Conservation (phyloP, 495 filamentous ascomycete species). For the Aspergillus incahuasiensis region DNA sequence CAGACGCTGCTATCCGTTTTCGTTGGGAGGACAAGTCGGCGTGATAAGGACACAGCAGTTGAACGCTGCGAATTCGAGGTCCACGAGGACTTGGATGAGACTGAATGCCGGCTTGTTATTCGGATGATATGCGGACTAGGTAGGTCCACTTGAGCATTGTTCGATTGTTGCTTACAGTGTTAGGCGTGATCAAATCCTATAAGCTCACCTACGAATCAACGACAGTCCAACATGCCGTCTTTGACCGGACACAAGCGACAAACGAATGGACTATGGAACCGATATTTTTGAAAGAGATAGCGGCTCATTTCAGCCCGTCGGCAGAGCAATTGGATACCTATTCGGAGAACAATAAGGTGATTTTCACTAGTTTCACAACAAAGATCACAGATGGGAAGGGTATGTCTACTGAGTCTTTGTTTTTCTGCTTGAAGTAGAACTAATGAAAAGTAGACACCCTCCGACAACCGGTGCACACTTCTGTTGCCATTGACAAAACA, state of each 20-base stretch:
- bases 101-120: slow-evolving; percentile 75
- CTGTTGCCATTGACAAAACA: slow-evolving; percentile 75
- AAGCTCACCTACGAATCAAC: slow-evolving; percentile 84
- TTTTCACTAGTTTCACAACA: slow-evolving; percentile 94
- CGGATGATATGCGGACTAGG: slow-evolving; percentile 84
- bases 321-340: slow-evolving; percentile 91
- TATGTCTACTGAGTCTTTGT: slow-evolving; percentile 28
- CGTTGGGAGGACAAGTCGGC: slow-evolving; percentile 56
- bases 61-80: slow-evolving; percentile 84
- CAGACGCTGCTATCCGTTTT: slow-evolving; percentile 74
- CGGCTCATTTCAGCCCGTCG: slow-evolving; percentile 84
- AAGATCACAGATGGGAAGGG: slow-evolving; percentile 81
- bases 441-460: slow-evolving; percentile 61
- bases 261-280: slow-evolving; percentile 80
- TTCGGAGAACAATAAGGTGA: slow-evolving; percentile 61
- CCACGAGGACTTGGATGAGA: slow-evolving; percentile 63
- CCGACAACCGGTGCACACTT: slow-evolving; percentile 90
- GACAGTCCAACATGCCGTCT: slow-evolving; percentile 79
- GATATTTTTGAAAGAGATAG: slow-evolving; percentile 70
- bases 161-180: not conserved
- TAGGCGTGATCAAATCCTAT: slow-evolving; percentile 87
- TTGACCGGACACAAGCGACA: slow-evolving; percentile 61
- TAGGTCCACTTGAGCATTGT: slow-evolving; percentile 24
- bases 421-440: not conserved
- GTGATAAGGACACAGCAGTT: slow-evolving; percentile 72